Evolutionary conservation across 345 rosid species (phyloP).

Genomic region (Hibiscus trionum): DNA sequence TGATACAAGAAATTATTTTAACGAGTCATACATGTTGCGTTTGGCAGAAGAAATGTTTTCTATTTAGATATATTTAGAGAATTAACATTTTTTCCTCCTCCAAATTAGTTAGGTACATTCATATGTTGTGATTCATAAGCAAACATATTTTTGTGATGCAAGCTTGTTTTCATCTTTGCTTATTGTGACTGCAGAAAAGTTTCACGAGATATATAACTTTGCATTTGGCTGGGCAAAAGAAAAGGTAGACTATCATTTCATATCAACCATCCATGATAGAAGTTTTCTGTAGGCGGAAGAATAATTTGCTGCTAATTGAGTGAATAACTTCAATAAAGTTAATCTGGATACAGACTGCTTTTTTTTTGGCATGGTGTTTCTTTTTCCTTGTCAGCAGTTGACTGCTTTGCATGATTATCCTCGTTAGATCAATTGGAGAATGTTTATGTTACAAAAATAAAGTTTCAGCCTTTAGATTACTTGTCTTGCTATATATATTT

Average conservation of each 20-base stretch:
- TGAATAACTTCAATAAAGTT: neutral
- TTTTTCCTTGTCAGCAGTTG: neutral
- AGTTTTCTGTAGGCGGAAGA: neutral
- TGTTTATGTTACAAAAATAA: neutral
- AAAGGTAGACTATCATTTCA: constrained; percentile 48
- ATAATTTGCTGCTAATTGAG: neutral
- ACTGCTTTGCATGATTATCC: neutral
- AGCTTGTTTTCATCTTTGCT: constrained; percentile 8
- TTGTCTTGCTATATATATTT: neutral
- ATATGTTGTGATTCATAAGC: neutral
- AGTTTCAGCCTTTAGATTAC: neutral
- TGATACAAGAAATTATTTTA: constrained; percentile 2
- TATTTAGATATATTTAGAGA: neutral
- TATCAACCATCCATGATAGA: neutral
- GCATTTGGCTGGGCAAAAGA: constrained; percentile 99
- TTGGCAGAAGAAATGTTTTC: neutral
- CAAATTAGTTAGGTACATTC: neutral
- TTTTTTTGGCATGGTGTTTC: neutral
- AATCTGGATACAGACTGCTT: neutral
- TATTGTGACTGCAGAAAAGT: constrained; percentile 63
- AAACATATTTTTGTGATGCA: neutral
- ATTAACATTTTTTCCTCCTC: neutral
- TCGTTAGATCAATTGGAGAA: neutral
- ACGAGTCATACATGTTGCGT: neutral
- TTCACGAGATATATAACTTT: constrained; percentile 85